phyloP scores from a whole-genome alignment of 2,329 filamentous ascomycete species.

The Ceratocystis albifundus region DNA sequence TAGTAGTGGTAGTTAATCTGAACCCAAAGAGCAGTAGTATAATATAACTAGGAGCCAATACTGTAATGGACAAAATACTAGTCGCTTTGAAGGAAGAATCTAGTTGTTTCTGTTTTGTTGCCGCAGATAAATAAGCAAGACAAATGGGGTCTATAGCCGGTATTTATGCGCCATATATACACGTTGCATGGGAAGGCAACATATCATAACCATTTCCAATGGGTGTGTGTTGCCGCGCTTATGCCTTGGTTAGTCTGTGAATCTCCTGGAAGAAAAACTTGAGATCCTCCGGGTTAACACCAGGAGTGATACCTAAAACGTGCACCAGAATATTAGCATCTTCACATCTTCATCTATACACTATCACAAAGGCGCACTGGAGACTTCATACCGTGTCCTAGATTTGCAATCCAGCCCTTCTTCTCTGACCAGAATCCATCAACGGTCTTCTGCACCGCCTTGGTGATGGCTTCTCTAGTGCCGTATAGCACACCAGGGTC shows the following conservation, averaged over 20 bases:
- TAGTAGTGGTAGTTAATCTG: too few relatives aligned
- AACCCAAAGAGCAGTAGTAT: too few relatives aligned
- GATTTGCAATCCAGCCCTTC: constrained; percentile 90
- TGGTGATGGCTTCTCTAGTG: constrained; percentile 65
- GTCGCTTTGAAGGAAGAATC: background rate
- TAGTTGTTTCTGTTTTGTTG: background rate
- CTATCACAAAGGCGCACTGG: constrained; percentile 16
- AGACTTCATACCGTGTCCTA: constrained; percentile 67
- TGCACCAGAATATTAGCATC: constrained; percentile 10
- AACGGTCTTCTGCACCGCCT: constrained; percentile 75
- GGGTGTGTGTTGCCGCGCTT: constrained; percentile 25
- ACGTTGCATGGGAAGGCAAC: background rate
- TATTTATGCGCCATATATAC: background rate
- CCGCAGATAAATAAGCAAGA: background rate
- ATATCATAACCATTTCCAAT: too few relatives aligned
- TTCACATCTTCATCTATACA: constrained; percentile 23
- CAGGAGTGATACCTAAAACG: constrained; percentile 69
- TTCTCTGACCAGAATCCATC: constrained; percentile 65
- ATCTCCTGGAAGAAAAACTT: constrained; percentile 92
- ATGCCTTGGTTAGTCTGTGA: constrained; percentile 52
- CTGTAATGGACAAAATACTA: too few relatives aligned
- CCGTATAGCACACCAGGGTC: constrained; percentile 92
- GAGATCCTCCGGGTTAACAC: constrained; percentile 85
- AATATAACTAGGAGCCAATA: too few relatives aligned
- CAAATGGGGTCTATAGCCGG: background rate